phyloP scores from a whole-genome alignment of 345 rosid species.

The Lepidium aucheri region DNA sequence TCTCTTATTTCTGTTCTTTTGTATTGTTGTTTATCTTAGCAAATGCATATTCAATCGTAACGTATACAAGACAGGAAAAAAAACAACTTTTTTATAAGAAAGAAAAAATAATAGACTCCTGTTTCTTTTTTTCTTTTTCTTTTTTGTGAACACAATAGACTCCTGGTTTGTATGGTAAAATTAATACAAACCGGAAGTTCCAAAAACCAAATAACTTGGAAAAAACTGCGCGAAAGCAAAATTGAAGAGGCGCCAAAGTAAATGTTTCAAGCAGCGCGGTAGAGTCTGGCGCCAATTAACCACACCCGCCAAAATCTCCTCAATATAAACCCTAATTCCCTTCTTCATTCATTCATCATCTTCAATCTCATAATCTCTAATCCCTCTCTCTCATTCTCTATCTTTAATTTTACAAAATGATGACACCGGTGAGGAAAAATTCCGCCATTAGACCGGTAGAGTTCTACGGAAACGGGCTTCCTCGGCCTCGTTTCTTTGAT shows the following conservation, averaged over 20 bases:
- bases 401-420: slow-evolving; percentile 24
- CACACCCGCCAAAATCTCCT: slow-evolving; percentile 10
- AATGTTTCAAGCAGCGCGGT: slow-evolving; percentile 14
- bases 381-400: background rate
- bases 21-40: no score
- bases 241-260: slow-evolving; percentile 19
- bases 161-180: no score
- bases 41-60: no score
- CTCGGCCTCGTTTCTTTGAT: slow-evolving; percentile 74
- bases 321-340: slow-evolving; percentile 3
- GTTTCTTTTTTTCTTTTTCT: no score
- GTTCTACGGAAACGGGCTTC: slow-evolving; percentile 89
- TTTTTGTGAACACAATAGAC: no score
- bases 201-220: background rate
- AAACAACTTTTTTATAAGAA: no score
- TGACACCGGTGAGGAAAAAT: slow-evolving; percentile 32
- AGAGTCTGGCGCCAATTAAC: slow-evolving; percentile 14
- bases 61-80: no score
- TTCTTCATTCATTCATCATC: background rate
- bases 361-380: background rate
- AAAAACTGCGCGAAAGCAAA: slow-evolving; percentile 12
- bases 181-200: no score
- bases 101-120: no score
- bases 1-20: no score
- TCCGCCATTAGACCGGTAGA: slow-evolving; percentile 40